Evolutionary conservation across 306 rosid species (phyloP).

Genomic region (Dryas octopetala): DNA sequence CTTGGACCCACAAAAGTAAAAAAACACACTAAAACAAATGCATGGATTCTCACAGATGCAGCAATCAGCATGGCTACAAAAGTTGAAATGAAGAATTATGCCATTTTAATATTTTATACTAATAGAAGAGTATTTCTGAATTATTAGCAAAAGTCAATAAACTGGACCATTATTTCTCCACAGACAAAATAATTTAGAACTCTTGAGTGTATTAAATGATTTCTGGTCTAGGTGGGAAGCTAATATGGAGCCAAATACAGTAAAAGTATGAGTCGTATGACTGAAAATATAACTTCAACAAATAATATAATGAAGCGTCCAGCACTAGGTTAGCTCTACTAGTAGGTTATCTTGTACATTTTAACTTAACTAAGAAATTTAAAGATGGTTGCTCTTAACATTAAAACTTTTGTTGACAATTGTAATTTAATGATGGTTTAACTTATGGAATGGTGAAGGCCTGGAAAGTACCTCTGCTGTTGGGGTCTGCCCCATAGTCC

Average conservation of each 20-base stretch:
- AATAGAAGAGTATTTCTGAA: neutral
- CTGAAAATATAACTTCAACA: neutral
- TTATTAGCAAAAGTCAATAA: constrained; percentile 7
- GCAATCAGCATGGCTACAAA: neutral
- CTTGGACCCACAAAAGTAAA: neutral
- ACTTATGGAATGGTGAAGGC: neutral
- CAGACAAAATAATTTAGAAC: neutral
- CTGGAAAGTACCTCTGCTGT: constrained; percentile 60
- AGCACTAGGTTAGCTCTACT: too few species aligned
- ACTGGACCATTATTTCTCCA: constrained; percentile 6
- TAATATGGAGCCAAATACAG: neutral
- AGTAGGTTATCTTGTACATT: too few species aligned
- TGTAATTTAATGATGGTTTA: neutral
- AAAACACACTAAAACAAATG: neutral
- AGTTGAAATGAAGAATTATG: neutral
- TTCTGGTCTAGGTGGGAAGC: neutral
- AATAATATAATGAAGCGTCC: neutral
- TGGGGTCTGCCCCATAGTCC: constrained; percentile 71
- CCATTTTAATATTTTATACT: neutral
- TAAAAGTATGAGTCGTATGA: neutral
- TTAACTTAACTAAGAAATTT: neutral
- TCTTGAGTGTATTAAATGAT: neutral
- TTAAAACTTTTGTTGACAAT: neutral
- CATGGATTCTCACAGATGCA: neutral
- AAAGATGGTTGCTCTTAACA: neutral